phyloP scores from a whole-genome alignment of 2,329 filamentous ascomycete species.

The Clarireedia hainanense region DNA sequence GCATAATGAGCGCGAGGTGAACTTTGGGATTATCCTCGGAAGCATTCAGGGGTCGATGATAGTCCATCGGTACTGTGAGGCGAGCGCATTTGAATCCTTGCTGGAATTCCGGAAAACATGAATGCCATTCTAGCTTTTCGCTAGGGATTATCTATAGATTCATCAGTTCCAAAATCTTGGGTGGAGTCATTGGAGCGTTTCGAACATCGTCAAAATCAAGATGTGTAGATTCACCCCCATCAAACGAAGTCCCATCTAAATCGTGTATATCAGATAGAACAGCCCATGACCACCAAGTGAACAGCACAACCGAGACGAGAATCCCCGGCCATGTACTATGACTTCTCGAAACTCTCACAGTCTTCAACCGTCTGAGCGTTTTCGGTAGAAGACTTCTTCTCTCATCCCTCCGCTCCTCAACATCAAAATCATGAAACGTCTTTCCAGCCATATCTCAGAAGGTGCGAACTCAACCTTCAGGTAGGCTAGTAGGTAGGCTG shows the following conservation, averaged over 20 bases:
- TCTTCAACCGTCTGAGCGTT: not conserved
- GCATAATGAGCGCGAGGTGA: conserved; percentile 22
- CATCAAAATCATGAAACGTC: conserved; percentile 2
- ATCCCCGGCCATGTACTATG: conserved; percentile 2
- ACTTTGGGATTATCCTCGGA: conserved; percentile 25
- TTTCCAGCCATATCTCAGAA: not conserved
- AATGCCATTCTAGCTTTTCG: conserved; percentile 37
- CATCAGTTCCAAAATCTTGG: not conserved
- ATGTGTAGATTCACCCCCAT: not conserved
- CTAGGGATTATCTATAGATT: conserved; percentile 35
- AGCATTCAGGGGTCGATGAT: conserved; percentile 34
- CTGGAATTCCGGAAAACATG: conserved; percentile 29
- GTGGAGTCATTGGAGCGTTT: not conserved
- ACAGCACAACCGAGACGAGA: conserved; percentile 3
- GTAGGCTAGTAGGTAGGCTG: not conserved
- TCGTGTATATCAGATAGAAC: conserved; percentile 1
- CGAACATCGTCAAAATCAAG: conserved; percentile 4
- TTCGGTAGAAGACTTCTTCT: conserved; percentile 7
- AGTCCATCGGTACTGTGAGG: conserved; percentile 41
- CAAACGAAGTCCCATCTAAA: not conserved
- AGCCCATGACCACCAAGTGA: conserved; percentile 9
- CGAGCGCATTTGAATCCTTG: conserved; percentile 33
- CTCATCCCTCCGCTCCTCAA: conserved; percentile 4
- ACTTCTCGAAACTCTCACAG: not conserved
- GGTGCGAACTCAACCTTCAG: not conserved